Evolutionary conservation across 148 eudicot species (phyloP), one percentile per base, ranked within the genome.

Genomic region (Drosera capensis): DNA sequence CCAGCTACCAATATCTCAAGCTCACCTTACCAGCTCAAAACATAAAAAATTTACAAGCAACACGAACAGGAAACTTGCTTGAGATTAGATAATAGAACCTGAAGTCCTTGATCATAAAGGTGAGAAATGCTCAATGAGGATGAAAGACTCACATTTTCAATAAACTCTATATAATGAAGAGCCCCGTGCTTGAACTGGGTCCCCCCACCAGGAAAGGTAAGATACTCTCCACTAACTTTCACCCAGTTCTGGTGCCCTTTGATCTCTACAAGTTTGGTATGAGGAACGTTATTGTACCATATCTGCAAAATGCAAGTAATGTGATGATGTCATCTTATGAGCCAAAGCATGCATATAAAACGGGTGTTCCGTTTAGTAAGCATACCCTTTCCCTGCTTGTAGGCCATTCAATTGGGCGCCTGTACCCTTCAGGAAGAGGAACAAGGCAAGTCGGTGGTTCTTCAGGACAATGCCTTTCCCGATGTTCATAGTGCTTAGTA

Each of bases 391-490:
- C 95, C 58, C 95, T 74, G 66, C 95, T 86, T 36, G 68, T 75
- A 18, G 95, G 93, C 95, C 95, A 86, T 69, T 60, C 78, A 24
- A 86, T 64, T 14, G 93, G 40, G 40, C 71, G 79, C 57, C 64
- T 79, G 62, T 86, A 86, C 43, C 96, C 93, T 54, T 86, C 73
- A 17, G 96, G 96, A 17, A 86, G 74, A 51, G 93, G 79, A 66
- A 86, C 84, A 62, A 86, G 96, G 66, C 96, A 86, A n/a, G 84
- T 81, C 18, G 96, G 96, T 1, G 87, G 73, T 36, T 71, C 74
- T 8, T 72, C 68, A 3, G 96, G 96, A 50, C 96, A 86, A 58
- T 86, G 96, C 64, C 96, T 81, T 63, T 86, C 96, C 49, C 93
- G 68, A 53, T 86, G 96, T 59, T 86, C 81, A 63, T 78, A 86